Percentiles rank a stretch among this genome's conserved stretches.
phyloP scores from a whole-genome alignment of 345 rosid species.

The Combretum micranthum region DNA sequence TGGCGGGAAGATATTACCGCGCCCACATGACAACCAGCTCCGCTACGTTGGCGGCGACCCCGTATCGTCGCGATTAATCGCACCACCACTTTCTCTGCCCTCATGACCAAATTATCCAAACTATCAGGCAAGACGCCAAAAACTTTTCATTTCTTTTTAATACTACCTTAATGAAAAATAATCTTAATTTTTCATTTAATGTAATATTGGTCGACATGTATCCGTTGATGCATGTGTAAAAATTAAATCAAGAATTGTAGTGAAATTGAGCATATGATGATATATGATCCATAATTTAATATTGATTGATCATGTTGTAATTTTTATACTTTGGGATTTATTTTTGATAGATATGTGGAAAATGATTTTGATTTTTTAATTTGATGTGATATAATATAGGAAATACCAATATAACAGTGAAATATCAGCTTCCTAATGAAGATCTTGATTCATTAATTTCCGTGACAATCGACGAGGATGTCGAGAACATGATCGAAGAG shows the following conservation, averaged over 20 bases:
- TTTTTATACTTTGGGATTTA: neutral
- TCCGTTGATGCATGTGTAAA: too few relatives aligned
- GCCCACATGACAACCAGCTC: conserved; percentile 90
- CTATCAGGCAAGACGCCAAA: conserved; percentile 43
- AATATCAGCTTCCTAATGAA: conserved; percentile 93
- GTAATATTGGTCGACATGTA: too few relatives aligned
- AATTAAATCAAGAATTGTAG: too few relatives aligned
- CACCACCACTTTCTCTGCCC: conserved; percentile 46
- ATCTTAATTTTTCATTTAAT: too few relatives aligned
- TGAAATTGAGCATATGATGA: too few relatives aligned
- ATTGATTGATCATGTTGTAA: too few relatives aligned
- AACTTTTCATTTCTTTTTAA: too few relatives aligned
- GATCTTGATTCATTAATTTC: conserved; percentile 95
- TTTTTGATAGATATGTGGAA: neutral
- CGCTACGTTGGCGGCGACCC: conserved; percentile 94
- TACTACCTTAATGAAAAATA: too few relatives aligned
- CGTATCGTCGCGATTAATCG: conserved; percentile 82
- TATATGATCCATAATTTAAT: too few relatives aligned
- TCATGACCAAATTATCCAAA: conserved; percentile 67
- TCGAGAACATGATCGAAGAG: conserved; percentile 97
- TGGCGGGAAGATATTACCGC: conserved; percentile 93
- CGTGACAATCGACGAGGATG: conserved; percentile 88
- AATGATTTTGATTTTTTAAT: neutral
- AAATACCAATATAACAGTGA: conserved; percentile 49
- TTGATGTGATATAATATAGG: conserved; percentile 28